Evolutionary conservation across 2,329 filamentous ascomycete species (phyloP), one percentile per base, ranked within the genome.

Genomic region (Seiridium unicorne): DNA sequence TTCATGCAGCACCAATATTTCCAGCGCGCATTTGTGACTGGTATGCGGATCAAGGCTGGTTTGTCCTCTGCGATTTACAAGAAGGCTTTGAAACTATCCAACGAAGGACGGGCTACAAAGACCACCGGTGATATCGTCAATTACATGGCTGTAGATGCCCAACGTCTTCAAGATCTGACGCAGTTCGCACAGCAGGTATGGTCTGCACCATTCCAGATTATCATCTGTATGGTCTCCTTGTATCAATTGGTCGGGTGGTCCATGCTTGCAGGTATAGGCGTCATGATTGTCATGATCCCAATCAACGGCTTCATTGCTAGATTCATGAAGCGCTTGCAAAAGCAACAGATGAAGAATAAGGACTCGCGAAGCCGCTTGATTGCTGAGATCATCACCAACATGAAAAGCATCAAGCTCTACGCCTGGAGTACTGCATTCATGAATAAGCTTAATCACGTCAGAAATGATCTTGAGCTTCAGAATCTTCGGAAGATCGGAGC

Each of bases 371-470:
- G 93, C 51, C 87, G 94, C 55, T 79, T 99, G 61, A 97, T 98
- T 82, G 96, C 94, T 5, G 95, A 99, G 76, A 99, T 99, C 66
- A 82, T 99, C 71, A 97, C 96, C 81, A 98, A 98, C 77, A 99
- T 99, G 91, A 99, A 99, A 81, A 96, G 93, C 72, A 95, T 99
- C 80, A 99, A 99, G 79, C 85, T 99, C 26, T 99, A 97, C 73
- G 95, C 95, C 36, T 99, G 95, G 95, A 94, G 93, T 38, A 90
- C 89, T 36, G 94, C 95, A 11, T 99, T 99, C 73, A 97, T 97
- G 89, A 95, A 93, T 76, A 97, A 96, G 77, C 86, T 99, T 61
- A 98, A 95, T 77, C 91, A 91, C 73, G 93, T 99, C 62, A 88
- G 95, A 76, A 99, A 99, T 76, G 95, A 99, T 70, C 86, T 92